Evolutionary conservation across 768 basidiomycete genomes (phyloP), one percentile per base, ranked within the genome.

Genomic region (Butyriboletus loyo): DNA sequence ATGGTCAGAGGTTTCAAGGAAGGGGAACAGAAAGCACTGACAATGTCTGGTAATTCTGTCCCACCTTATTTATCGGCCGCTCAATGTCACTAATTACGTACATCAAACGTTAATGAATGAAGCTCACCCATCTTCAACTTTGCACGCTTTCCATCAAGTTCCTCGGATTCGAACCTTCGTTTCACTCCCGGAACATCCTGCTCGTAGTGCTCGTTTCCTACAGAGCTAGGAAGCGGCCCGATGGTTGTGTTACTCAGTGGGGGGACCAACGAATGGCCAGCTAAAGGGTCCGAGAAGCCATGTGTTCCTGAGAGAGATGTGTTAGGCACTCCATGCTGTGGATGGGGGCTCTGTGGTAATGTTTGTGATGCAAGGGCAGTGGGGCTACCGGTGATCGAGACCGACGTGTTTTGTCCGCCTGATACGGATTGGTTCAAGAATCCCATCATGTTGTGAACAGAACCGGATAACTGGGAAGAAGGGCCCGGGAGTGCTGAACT

Each of bases 41-140:
- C 83, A 47, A 58, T 64, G 62, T 81, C 79, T 56, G 76, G 71
- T 40, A 77, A 73, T 63, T 84, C 83, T 73, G 71, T 65, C 59
- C 58, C 70, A 53, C 55, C 70, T 69, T 56, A 46, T 49, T 44
- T 52, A 63, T 65, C 32, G 42, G 64, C 55, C 52, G 50, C 51
- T 47, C 57, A 59, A 52, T 51, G 54, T 65, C 64, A 58, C 51
- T 30, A 36, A 65, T 63, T 67, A 61, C 56, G 59, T 57, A 60
- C 46, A 38, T 32, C 56, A 48, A 58, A 65, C 51, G 42, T 62
- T 44, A 67, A 62, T 43, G 59, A 58, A 60, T 39, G 28, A 54
- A 51, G 64, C 81, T 66, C 56, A 87, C 89, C 87, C 60, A 78
- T 88, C 72, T 84, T 90, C 68, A 84, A 79, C 60, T 86, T 79